Percentiles rank a stretch among this genome's conserved stretches.
phyloP scores from a whole-genome alignment of 169 alveolate species.

The Eimeria maxima region DNA sequence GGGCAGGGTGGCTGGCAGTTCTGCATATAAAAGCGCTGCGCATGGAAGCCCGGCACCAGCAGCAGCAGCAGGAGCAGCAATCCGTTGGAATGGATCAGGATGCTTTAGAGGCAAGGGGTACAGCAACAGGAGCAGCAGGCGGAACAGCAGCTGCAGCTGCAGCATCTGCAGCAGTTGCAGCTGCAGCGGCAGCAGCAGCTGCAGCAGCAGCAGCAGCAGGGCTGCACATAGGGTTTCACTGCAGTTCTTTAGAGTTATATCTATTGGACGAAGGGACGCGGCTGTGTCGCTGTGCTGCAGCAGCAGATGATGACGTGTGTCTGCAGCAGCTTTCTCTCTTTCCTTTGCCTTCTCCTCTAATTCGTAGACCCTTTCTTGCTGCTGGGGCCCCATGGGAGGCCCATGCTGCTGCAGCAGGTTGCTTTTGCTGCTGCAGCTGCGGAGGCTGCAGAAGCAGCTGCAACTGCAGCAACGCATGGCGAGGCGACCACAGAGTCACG shows the following conservation, averaged over 20 bases:
- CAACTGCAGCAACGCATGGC: not conserved
- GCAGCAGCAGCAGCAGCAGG: conserved; percentile 46
- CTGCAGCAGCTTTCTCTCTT: conserved; percentile 59
- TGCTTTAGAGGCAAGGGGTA: not conserved
- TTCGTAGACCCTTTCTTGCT: conserved; percentile 13
- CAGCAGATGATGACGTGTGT: not conserved
- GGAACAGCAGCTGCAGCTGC: not conserved
- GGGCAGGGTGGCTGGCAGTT: conserved; percentile 71
- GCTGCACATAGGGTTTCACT: not conserved
- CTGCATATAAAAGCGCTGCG: not conserved
- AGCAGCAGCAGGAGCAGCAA: not conserved
- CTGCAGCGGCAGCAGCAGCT: not conserved
- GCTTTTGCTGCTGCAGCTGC: not conserved
- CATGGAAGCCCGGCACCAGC: not conserved
- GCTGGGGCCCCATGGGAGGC: conserved; percentile 29
- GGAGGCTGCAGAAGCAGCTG: not conserved
- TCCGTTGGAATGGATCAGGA: no score
- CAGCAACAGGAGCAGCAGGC: not conserved
- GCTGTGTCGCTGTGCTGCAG: not conserved
- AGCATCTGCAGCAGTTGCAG: not conserved
- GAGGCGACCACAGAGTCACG: not conserved
- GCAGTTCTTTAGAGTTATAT: conserved; percentile 26
- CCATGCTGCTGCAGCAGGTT: not conserved
- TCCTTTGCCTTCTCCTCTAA: conserved; percentile 51
- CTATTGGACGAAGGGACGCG: conserved; percentile 43